Evolutionary conservation across 345 rosid genomes (phyloP).

Genomic region (Citrus sp.): DNA sequence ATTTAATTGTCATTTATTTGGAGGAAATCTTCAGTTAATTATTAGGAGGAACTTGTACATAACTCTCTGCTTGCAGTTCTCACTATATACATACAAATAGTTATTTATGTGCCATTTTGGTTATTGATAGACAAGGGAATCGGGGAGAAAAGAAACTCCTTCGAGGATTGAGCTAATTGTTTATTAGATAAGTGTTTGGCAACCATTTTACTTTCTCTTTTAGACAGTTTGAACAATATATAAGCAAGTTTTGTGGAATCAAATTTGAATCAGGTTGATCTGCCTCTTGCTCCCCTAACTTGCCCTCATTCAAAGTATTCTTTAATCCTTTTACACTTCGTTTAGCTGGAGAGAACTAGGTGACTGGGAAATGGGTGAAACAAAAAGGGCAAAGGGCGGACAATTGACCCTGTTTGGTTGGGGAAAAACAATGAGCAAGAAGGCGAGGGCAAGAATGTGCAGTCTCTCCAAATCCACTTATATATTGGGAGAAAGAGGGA

Average conservation of each 20-base stretch:
- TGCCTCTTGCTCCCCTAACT: not conserved
- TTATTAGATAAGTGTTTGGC: not conserved
- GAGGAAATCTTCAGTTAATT: constrained; percentile 1
- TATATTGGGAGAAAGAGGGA: not conserved
- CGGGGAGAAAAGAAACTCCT: not conserved
- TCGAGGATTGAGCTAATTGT: not conserved
- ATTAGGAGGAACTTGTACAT: not conserved
- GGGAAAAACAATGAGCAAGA: not conserved
- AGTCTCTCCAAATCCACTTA: not conserved
- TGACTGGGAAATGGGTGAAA: not conserved
- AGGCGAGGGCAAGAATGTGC: not conserved
- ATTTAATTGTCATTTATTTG: constrained; percentile 1
- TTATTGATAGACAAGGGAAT: not conserved
- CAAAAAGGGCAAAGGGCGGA: not conserved
- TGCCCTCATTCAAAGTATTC: not conserved
- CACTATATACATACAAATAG: not conserved
- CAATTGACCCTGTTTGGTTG: not conserved
- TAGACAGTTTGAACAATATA: not conserved
- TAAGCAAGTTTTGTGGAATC: not conserved
- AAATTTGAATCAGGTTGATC: not conserved
- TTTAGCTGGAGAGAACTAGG: not conserved
- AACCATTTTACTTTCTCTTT: not conserved
- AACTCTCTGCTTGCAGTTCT: not conserved
- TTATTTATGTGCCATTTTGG: not conserved
- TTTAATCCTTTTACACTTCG: too few relatives aligned